Percentiles rank a stretch among this genome's conserved stretches.
Conservation (phyloP, 768 basidiomycete genomes). For the Kwoniella mangroviensis region DNA sequence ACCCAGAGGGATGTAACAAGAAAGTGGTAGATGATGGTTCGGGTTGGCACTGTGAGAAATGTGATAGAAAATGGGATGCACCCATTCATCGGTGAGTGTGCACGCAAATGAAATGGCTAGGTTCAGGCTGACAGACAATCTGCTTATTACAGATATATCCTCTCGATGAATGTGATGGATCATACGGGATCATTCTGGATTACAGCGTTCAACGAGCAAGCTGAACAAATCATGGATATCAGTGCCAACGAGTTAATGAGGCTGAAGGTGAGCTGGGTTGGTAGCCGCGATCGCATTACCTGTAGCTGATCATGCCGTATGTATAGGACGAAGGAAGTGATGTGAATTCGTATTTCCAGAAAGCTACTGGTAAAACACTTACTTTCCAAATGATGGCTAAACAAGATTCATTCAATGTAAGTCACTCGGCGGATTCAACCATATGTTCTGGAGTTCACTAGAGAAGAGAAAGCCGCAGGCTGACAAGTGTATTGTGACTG, state of each 20-base stretch:
- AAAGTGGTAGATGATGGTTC: conserved; percentile 75
- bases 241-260: conserved; percentile 75
- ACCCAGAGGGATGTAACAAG: conserved; percentile 75
- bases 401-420: conserved; percentile 72
- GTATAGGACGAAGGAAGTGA: conserved; percentile 67
- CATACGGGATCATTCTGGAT: conserved; percentile 88
- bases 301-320: background rate
- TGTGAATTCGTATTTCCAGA: conserved; percentile 65
- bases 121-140: conserved; percentile 62
- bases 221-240: conserved; percentile 73
- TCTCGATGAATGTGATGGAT: conserved; percentile 87
- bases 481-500: background rate
- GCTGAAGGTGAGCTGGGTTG: conserved; percentile 65
- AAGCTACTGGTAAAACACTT: conserved; percentile 71
- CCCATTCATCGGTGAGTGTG: conserved; percentile 78
- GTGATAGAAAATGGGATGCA: conserved; percentile 69
- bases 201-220: conserved; percentile 93
- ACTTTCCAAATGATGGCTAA: conserved; percentile 86
- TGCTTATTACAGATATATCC: conserved; percentile 62
- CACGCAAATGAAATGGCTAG: background rate
- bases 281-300: background rate
- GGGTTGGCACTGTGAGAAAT: conserved; percentile 91
- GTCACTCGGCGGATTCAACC: conserved; percentile 44
- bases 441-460: background rate
- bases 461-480: too few species aligned